A percentile compares a stretch with the other conserved stretches of the same genome.
phyloP scores from a whole-genome alignment of 495 filamentous ascomycete species.

The Cryomyces minteri region DNA sequence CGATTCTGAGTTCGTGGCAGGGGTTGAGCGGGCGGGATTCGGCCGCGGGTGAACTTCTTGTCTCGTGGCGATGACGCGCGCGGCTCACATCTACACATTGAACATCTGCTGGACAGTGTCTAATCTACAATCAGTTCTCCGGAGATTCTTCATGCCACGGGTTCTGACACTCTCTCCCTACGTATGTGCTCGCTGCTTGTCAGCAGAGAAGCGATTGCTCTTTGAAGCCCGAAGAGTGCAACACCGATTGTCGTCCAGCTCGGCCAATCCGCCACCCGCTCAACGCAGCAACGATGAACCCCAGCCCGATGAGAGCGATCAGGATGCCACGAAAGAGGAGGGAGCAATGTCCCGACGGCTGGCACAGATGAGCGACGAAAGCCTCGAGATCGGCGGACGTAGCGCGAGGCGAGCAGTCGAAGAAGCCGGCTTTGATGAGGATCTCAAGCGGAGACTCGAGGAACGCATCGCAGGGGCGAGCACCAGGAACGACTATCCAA shows the following conservation, averaged over 20 bases:
- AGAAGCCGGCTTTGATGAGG: slow-evolving; percentile 74
- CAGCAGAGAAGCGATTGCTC: slow-evolving; percentile 1
- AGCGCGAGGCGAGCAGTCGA: slow-evolving; percentile 56
- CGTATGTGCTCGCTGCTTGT: slow-evolving; percentile 16
- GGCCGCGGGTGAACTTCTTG: too few species aligned
- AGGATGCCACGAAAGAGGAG: slow-evolving; percentile 3
- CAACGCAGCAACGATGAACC: not conserved
- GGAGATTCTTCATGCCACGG: too few species aligned
- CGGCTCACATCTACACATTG: too few species aligned
- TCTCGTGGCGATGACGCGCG: too few species aligned
- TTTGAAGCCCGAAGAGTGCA: not conserved
- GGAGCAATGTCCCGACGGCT: slow-evolving; percentile 60
- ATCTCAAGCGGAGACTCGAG: slow-evolving; percentile 57
- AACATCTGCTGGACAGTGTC: too few species aligned
- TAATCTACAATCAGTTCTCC: too few species aligned
- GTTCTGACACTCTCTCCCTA: not conserved
- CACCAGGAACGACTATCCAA: slow-evolving; percentile 50
- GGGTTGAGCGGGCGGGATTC: too few species aligned
- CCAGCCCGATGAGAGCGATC: slow-evolving; percentile 1
- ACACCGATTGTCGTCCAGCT: not conserved
- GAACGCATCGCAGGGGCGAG: slow-evolving; percentile 51
- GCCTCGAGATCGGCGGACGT: slow-evolving; percentile 49
- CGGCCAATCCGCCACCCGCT: not conserved
- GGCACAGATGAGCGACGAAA: slow-evolving; percentile 63
- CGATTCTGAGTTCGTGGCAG: too few species aligned